Evolutionary conservation across 148 eudicot genomes (phyloP), one percentile per base, ranked within the genome.

Genomic region (Suaeda aralocaspica): DNA sequence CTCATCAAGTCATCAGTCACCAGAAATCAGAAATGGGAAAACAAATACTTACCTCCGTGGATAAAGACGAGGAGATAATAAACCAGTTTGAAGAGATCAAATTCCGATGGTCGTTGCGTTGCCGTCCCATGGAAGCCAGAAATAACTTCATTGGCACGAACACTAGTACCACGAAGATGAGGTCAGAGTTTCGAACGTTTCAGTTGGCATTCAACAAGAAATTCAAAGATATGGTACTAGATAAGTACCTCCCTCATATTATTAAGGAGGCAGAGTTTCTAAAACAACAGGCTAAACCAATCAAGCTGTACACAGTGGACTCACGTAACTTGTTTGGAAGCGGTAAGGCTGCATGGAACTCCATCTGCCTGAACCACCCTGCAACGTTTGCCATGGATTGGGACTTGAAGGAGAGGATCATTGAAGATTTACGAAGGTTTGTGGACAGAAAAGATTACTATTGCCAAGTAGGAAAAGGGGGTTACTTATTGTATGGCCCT

Each of bases 401-500:
- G 0, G 77, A 75, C 18, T 16, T 59, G 19, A 87, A 87, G 62
- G 60, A 69, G 31, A 55, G 11, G 72, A 44, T 87, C 14, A 7
- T 81, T 55, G 72, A 68, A 24, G 88, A 87, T 67, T 49, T 87
- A 21, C 84, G 83, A 18, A 67, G 78, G 79, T 86, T 87, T 28
- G 56, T 81, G 29, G 72, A 12, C 56, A 62, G 92, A 70, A 80
- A 69, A 49, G 89, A 87, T 34, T 83, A 71, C 8, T 87, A 85
- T 44, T 33, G 67, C 70, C 76, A 51, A 9, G 81, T 83, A 0
- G 92, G 89, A 16, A 87, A 85, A 83, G 87, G 92, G 55, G 92
- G 92, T 16, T 87, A 85, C 60, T 53, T 87, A 67, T 44, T 87
- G 77, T 87, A 81, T 24, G 87, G 91, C 0, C 88, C 88, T 0